Evolutionary conservation across 169 alveolate genomes (phyloP), one percentile per base, ranked within the genome.

Genomic region (Babesia caballi): DNA sequence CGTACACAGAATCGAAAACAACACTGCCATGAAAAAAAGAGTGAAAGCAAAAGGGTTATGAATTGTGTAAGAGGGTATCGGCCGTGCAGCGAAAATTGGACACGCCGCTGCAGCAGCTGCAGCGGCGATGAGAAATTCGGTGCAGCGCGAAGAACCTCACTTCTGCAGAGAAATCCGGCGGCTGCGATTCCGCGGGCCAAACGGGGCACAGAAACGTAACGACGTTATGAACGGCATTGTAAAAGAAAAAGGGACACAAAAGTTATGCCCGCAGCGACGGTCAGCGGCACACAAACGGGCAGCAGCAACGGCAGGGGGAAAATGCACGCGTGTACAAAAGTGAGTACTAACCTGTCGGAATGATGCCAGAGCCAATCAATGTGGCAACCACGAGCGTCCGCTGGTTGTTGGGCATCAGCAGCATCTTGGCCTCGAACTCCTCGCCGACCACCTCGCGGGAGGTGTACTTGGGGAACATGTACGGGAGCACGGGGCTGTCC

Each of bases 381-480:
- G 75, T 53, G 4, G 87, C 74, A 7, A 78, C 82, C n/a, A 78
- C 66, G 25, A 74, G 35, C 47, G 73, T 60, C 28, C 73, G 68
- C 28, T 53, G 58, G 47, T 81, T 81, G 28, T 69, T 81, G 12
- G 66, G 63, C 47, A 60, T 69, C 1, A 71, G 58, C 25, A 81
- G 59, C 84, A 70, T 69, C 49, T 61, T 81, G 46, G 84, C 81
- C 60, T 81, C 88, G 17, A 71, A 46, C 19, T 36, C 49, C 59
- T 81, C 88, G 42, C 66, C 60, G 35, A 56, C 25, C 11, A 81
- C 70, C 41, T 81, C 88, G 8, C 52, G 19, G 9, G 83, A 70
- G 0, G 81, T 54, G 28, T 81, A 81, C 61, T 81, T 81, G 30
- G 88, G 88, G n/a, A 81, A 40, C 78, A 71, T 81, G 46, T 60